Percentiles rank a stretch among this genome's conserved stretches.
These are phyloP conservation scores for Candida hungchunana DNA, from an alignment of 805 yeast species.

Conservation along the genomic window DNA sequence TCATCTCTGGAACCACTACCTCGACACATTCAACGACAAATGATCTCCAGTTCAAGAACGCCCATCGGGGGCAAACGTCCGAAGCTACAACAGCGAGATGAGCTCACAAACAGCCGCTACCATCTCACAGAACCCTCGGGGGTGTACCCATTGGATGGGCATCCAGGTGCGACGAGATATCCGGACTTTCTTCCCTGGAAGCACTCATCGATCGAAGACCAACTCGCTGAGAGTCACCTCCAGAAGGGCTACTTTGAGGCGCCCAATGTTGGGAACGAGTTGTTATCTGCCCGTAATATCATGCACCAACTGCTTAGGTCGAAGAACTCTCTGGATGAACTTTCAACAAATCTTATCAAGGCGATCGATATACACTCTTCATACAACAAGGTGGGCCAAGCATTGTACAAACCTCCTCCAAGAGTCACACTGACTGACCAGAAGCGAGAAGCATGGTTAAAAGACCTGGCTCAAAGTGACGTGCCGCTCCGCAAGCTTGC, in stretches of 20 bases:
- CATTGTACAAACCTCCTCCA: conserved; percentile 76
- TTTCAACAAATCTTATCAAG: conserved; percentile 42
- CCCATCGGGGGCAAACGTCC: conserved; percentile 9
- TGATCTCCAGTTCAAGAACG: conserved; percentile 8
- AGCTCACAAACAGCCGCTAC: conserved; percentile 29
- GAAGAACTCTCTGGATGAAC: conserved; percentile 40
- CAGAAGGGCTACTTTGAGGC: conserved; percentile 71
- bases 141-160: conserved; percentile 31
- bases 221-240: conserved; percentile 47
- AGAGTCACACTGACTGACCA: conserved; percentile 87
- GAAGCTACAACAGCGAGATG: conserved; percentile 21
- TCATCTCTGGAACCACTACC: too few relatives aligned
- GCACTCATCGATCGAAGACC: conserved; percentile 52
- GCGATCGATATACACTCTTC: conserved; percentile 45
- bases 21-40: too few relatives aligned
- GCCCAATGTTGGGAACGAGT: conserved; percentile 61
- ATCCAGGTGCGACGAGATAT: conserved; percentile 28
- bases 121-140: conserved; percentile 29
- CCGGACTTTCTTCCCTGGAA: conserved; percentile 78
- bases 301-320: conserved; percentile 31
- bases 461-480: conserved; percentile 65
- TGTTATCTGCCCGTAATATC: conserved; percentile 62
- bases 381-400: conserved; percentile 40
- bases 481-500: conserved; percentile 66
- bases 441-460: conserved; percentile 81